These are phyloP conservation scores for Leccinellum luteum DNA, from an alignment of 768 basidiomycete genomes.

Conservation along the genomic window DNA sequence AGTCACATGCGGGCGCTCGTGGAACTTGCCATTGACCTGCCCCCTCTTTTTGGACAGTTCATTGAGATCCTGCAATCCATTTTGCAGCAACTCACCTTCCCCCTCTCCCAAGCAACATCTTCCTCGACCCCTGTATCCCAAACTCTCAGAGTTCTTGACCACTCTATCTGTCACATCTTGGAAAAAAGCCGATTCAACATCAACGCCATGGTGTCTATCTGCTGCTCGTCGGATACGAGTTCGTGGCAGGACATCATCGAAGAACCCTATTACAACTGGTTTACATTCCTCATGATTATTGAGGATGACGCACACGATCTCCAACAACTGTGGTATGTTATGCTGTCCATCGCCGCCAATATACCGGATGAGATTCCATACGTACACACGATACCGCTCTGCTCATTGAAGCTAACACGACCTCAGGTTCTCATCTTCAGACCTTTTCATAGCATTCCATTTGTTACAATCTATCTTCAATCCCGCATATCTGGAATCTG, in stretches of 20 bases:
- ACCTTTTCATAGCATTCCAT: background rate
- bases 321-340: background rate
- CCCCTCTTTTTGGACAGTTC: background rate
- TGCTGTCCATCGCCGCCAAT: background rate
- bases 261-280: background rate
- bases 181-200: background rate
- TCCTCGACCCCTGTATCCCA: background rate
- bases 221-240: background rate
- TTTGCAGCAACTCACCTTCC: background rate
- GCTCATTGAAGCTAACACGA: too few relatives aligned
- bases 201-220: background rate
- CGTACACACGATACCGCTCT: background rate
- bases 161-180: background rate
- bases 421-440: background rate
- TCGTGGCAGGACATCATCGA: background rate
- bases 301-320: background rate
- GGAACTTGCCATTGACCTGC: background rate
- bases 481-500: too few relatives aligned
- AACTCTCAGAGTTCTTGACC: background rate
- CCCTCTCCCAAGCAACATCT: background rate
- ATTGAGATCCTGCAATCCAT: background rate
- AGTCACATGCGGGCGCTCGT: background rate
- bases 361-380: background rate
- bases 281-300: background rate
- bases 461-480: too few relatives aligned